phyloP scores from a whole-genome alignment of 2,329 filamentous ascomycete species.

The Cladobotryum mycophilum region DNA sequence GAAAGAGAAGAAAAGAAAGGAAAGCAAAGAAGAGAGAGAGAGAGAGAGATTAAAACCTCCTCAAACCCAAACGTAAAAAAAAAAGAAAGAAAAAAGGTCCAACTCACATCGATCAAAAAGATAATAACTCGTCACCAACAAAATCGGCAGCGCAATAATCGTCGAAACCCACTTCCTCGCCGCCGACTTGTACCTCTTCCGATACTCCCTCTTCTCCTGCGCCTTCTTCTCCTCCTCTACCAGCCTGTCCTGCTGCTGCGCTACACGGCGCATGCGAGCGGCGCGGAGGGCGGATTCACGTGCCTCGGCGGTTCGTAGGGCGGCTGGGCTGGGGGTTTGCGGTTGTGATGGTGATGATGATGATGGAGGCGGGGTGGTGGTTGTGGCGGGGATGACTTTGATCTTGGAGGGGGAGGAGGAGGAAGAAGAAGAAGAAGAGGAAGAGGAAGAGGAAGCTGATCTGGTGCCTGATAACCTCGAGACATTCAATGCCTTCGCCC shows the following conservation, averaged over 20 bases:
- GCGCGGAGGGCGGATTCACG: conserved; percentile 19
- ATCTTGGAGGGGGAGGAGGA: neutral
- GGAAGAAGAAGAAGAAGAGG: neutral
- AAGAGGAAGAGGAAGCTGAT: neutral
- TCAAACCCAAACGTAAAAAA: no score
- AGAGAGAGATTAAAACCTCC: no score
- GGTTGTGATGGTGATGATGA: neutral
- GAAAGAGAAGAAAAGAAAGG: neutral
- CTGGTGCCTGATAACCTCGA: neutral
- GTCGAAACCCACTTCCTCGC: conserved; percentile 39
- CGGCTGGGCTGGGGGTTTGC: neutral
- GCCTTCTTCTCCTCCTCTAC: conserved; percentile 15
- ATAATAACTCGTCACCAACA: conserved; percentile 49
- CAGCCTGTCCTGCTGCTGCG: conserved; percentile 14
- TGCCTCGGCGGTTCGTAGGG: conserved; percentile 17
- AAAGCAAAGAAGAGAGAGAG: neutral
- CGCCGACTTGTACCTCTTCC: conserved; percentile 37
- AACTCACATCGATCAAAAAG: conserved; percentile 45
- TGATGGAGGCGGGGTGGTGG: neutral
- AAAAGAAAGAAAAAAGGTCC: neutral
- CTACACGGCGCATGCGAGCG: conserved; percentile 16
- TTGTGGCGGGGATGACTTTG: neutral
- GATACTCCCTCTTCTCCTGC: conserved; percentile 29
- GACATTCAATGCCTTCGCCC: no score
- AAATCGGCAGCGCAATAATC: conserved; percentile 48